Evolutionary conservation across 2,329 filamentous ascomycete species (phyloP), one percentile per base, ranked within the genome.

Genomic region (Triangularia setosa): DNA sequence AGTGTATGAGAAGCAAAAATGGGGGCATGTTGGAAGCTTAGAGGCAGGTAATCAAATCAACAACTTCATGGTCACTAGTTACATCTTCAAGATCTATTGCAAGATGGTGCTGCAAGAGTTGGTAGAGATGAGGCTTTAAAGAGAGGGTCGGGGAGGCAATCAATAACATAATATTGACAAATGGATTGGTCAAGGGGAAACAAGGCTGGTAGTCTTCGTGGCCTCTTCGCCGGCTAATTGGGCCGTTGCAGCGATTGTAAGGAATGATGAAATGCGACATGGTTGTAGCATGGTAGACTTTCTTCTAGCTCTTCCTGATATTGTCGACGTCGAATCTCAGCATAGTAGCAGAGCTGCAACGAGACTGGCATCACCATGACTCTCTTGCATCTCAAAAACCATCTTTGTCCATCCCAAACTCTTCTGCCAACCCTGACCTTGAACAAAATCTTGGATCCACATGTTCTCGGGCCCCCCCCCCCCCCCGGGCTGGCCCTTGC

Each of bases 191-290:
- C 11, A 61, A 40, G 25, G 25, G 18, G 25, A 61, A n/a, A 55
- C 23, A 35, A 35, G 48, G 18, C 21, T 27, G n/a, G 23, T 52
- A 16, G 25, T 24, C 18, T 27, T 33, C 35, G 58, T 60, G 58
- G 58, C 58, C 24, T 60, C 14, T 18, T 60, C 33, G 35, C 58
- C 58, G 40, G 58, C 58, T 53, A 60, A 60, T 60, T 60, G 23
- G 18, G 6, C 11, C 21, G 40, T 4, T 48, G n/a, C n/a, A 18
- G 40, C 14, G 33, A 9, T 8, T 21, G 35, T 48, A 21, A 21
- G 6, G 40, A 21, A 21, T 18, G 18, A 48, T 48, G 40, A 48
- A 48, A 8, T 48, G 35, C 35, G n/a, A 40, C 40, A 48, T 4
- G n/a, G 2, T 48, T 9, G 3, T 11, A n/a, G n/a, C n/a, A 48